Base-by-base conservation (phyloP, 176 grass and related monocot genomes). In the Coix lacrymajobi region DNA sequence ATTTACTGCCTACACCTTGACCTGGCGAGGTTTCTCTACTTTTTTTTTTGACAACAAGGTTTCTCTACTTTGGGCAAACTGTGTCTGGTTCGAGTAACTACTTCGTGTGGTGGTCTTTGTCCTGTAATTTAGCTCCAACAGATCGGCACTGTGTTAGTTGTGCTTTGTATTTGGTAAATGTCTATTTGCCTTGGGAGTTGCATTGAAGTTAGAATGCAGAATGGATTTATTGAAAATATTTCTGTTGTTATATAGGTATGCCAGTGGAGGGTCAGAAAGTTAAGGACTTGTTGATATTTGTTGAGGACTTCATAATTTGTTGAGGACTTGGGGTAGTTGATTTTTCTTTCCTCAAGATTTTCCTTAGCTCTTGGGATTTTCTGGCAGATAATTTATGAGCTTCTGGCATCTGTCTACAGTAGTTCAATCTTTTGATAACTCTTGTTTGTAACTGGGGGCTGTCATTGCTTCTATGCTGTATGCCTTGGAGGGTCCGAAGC, bases 341-440 rank as follows among this genome's bases (percentile, higher is more conserved):
- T 56, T 56, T 56, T 56, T 1, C 19, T 32, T 48, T 69, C 8
- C 2, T 51, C 12, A 17, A 40, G 24, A 28, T 78, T 83, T 63
- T 28, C 7, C 26, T 36, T 60, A 26, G 62, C 22, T 44, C 49
- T n/a, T 65, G 25, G 4, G 45, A 37, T 66, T 29, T 1, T 48
- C 71, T 72, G n/a, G n/a, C 33, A 44, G 22, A 84, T 45, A 79
- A 66, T 54, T 79, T 56, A 44, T 26, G 66, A 66, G 66, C 66
- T 83, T 79, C 69, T 83, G 57, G 15, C 39, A n/a, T 62, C 28
- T 63, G 40, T 45, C 39, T 71, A 45, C 69, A 44, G 24, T 71
- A 45, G 4, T 17, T 14, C 5, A 41, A 14, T 43, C 37, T 70
- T 70, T 70, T 15, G n/a, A 12, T 26, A 24, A 7, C 5, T 14